A percentile compares a stretch with the other conserved stretches of the same genome.
Evolutionary conservation across 2,329 filamentous ascomycete species (phyloP).

Genomic region (Exophiala spinifera): DNA sequence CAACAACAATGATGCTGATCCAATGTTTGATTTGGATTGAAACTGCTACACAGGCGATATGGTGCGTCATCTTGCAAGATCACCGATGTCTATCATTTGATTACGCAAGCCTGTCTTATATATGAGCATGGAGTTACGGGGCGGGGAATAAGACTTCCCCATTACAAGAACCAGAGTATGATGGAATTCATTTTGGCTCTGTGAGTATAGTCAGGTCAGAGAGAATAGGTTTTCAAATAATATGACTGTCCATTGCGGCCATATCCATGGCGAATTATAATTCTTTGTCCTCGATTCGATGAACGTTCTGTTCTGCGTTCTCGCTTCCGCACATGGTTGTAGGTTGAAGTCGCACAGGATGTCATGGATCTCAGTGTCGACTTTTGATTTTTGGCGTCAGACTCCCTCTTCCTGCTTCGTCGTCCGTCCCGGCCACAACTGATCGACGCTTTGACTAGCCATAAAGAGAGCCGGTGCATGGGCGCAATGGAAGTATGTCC

Average conservation of each 20-base stretch:
- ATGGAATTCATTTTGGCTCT: neutral
- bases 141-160: neutral
- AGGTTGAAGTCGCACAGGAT: too few species aligned
- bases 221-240: neutral
- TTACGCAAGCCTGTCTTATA: neutral
- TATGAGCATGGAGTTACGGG: neutral
- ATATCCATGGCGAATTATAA: neutral
- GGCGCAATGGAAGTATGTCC: too few species aligned
- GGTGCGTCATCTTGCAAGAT: neutral
- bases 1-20: conserved; percentile 16
- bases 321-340: neutral
- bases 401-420: too few species aligned
- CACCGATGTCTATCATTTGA: too few species aligned
- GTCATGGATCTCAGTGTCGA: too few species aligned
- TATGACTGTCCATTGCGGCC: neutral
- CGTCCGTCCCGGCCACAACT: too few species aligned
- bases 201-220: neutral
- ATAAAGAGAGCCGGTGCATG: too few species aligned
- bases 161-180: neutral
- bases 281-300: neutral
- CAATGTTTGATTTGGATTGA: conserved; percentile 26
- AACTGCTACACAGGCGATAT: neutral
- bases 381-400: too few species aligned
- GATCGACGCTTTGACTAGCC: too few species aligned
- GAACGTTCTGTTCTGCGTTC: neutral